phyloP scores from a whole-genome alignment of 495 filamentous ascomycete genomes.

The Cercophora sp. region DNA sequence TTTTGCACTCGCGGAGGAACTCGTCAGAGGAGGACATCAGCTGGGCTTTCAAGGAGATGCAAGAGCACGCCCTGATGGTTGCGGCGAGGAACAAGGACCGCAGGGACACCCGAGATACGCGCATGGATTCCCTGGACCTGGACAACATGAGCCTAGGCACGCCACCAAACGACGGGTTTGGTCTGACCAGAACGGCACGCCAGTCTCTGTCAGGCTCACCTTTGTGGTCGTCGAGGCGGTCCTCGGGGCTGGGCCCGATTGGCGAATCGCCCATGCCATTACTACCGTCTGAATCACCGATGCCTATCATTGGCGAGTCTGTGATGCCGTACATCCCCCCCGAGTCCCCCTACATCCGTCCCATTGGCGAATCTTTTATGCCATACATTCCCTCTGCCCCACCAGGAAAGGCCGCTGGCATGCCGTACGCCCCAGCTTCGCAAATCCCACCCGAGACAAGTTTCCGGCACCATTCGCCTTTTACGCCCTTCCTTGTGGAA shows the following conservation, averaged over 20 bases:
- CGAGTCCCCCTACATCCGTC: conserved; percentile 25
- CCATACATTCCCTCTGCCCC: conserved; percentile 36
- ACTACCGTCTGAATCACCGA: conserved; percentile 35
- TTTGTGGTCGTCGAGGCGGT: conserved; percentile 21
- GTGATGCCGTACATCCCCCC: conserved; percentile 24
- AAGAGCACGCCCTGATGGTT: conserved; percentile 41
- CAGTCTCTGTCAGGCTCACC: conserved; percentile 31
- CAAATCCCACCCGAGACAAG: conserved; percentile 28
- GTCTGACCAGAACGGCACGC: conserved; percentile 31
- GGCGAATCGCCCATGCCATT: conserved; percentile 38
- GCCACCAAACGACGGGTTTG: conserved; percentile 41
- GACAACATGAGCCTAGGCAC: conserved; percentile 42
- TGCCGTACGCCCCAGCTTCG: conserved; percentile 29
- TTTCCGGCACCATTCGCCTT: conserved; percentile 31
- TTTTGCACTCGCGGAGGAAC: conserved; percentile 36
- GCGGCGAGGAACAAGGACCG: not conserved
- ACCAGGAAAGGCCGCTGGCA: conserved; percentile 27
- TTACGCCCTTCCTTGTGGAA: conserved; percentile 33
- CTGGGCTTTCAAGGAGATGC: conserved; percentile 52
- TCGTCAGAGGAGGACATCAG: conserved; percentile 43
- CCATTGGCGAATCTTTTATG: conserved; percentile 36
- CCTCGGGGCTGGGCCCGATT: conserved; percentile 27
- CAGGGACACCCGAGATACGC: not conserved
- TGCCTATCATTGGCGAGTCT: conserved; percentile 32
- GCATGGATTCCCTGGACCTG: conserved; percentile 33